Percentiles rank a stretch among this genome's conserved stretches.
Conservation (phyloP, 208 protist genomes). For the Naegleria gruberi region DNA sequence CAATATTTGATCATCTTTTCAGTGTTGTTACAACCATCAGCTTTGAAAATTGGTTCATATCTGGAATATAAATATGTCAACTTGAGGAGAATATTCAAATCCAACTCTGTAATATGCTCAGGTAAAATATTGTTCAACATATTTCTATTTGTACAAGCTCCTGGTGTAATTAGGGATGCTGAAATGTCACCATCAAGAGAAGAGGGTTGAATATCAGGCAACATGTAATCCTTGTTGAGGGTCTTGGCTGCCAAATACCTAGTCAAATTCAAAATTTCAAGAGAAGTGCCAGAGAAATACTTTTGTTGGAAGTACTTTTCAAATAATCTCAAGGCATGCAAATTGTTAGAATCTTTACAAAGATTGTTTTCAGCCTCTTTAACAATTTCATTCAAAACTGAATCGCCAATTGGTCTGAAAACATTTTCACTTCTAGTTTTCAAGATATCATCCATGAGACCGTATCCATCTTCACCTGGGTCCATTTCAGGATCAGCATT, state of each 20-base stretch:
- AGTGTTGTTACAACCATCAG: background rate
- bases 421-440: background rate
- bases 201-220: background rate
- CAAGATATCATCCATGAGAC: background rate
- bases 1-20: conserved; percentile 5
- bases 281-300: background rate
- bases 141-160: background rate
- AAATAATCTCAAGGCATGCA: background rate
- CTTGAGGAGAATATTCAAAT: background rate
- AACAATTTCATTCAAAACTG: background rate
- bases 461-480: background rate
- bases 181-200: background rate
- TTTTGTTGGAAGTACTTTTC: background rate
- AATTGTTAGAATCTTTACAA: background rate
- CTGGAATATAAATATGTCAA: background rate
- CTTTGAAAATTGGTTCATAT: background rate
- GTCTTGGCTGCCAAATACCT: background rate
- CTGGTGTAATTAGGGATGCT: background rate
- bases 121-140: background rate
- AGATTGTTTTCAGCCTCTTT: background rate
- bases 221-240: background rate
- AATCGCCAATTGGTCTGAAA: background rate
- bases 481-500: background rate
- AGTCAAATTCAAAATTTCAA: background rate
- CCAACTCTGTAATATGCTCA: background rate